Conservation (phyloP, 768 basidiomycete genomes). For the Boletus tylopilopsis region DNA sequence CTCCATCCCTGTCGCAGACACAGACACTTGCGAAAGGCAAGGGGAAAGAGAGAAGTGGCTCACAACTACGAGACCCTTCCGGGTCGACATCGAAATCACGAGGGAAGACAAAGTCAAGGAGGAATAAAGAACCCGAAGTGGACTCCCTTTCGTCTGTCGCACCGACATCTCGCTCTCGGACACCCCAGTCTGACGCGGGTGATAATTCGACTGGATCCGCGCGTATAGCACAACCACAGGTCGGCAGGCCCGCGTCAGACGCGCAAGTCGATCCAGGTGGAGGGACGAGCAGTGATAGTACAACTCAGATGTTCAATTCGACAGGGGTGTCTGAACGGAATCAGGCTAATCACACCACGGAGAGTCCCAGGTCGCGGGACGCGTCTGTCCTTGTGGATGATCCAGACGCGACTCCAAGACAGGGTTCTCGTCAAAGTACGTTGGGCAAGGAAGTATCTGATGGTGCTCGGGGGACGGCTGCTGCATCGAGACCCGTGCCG, state of each 20-base stretch:
- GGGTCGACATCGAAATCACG: constrained; percentile 3
- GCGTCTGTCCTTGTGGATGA: constrained; percentile 6
- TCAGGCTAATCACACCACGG: not conserved
- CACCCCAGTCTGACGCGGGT: constrained; percentile 16
- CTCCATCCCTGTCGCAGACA: not conserved
- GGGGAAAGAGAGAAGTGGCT: constrained; percentile 17
- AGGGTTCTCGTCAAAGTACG: too few relatives aligned
- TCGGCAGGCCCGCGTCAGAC: constrained; percentile 5
- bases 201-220: not conserved
- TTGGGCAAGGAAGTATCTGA: not conserved
- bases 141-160: constrained; percentile 2
- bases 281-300: not conserved
- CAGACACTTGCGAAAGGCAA: constrained; percentile 14
- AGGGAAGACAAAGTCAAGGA: constrained; percentile 8
- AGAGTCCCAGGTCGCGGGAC: not conserved
- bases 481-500: not conserved
- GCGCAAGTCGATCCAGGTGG: constrained; percentile 22
- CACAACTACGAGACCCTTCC: constrained; percentile 2
- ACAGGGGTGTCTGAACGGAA: not conserved
- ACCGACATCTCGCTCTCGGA: constrained; percentile 10
- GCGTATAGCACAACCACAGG: not conserved
- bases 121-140: constrained; percentile 4
- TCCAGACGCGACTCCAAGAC: constrained; percentile 19
- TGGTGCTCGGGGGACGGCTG: not conserved
- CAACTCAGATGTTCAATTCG: constrained; percentile 7